Conservation (phyloP, 371 early-diverging fungal species). For the Enterocytospora artemiae region DNA sequence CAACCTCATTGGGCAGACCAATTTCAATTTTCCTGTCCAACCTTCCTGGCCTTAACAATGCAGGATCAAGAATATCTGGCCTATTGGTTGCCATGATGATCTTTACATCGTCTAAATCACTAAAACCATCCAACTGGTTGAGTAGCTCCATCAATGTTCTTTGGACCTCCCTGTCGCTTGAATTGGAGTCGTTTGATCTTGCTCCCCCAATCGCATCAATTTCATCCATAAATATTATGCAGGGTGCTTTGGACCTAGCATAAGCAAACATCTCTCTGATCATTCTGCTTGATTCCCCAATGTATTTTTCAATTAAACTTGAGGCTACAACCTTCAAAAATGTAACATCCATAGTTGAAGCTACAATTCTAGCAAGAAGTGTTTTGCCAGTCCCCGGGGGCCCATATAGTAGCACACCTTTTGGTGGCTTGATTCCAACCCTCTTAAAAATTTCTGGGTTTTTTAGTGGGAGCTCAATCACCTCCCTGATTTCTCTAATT, state of each 20-base stretch:
- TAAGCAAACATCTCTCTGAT: constrained; percentile 97
- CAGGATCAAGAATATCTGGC: constrained; percentile 94
- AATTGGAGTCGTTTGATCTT: constrained; percentile 91
- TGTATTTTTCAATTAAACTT: constrained; percentile 97
- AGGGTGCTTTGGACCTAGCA: constrained; percentile 95
- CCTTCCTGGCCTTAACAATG: constrained; percentile 88
- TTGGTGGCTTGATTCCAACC: constrained; percentile 91
- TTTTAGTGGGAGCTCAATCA: constrained; percentile 90
- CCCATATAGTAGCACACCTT: constrained; percentile 93
- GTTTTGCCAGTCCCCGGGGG: constrained; percentile 85
- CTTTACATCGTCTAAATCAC: constrained; percentile 89
- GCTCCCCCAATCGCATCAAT: constrained; percentile 99
- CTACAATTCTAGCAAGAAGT: constrained; percentile 83
- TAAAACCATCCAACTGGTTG: constrained; percentile 99
- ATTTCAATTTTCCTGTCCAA: constrained; percentile 97
- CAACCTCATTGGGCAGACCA: constrained; percentile 77
- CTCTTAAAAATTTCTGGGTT: constrained; percentile 94
- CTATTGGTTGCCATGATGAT: constrained; percentile 99
- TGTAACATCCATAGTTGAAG: constrained; percentile 82
- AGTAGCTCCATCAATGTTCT: constrained; percentile 96
- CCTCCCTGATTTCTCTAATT: constrained; percentile 90
- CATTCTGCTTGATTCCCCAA: constrained; percentile 88
- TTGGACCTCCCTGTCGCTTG: constrained; percentile 97
- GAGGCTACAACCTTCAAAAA: constrained; percentile 88
- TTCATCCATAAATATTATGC: constrained; percentile 99